phyloP scores from a whole-genome alignment of 495 filamentous ascomycete species.

The Ascodesmis nigricans region DNA sequence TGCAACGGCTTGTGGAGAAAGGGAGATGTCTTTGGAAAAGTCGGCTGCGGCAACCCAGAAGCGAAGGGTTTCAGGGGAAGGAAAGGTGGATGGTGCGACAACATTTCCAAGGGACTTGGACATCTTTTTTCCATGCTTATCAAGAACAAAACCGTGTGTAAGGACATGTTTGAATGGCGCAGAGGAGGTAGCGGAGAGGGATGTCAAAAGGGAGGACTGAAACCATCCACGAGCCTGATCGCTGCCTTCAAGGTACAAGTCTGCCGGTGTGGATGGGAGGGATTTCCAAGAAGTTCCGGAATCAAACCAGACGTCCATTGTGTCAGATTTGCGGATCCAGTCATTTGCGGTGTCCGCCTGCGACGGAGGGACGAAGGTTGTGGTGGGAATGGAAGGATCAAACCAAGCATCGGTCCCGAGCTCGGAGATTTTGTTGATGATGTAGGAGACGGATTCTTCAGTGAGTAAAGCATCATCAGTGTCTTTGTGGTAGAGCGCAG shows the following conservation, averaged over 20 bases:
- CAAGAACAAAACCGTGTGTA: conserved; percentile 88
- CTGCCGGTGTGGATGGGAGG: conserved; percentile 30
- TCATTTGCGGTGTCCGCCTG: conserved; percentile 12
- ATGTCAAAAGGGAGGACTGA: conserved; percentile 90
- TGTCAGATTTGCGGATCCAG: conserved; percentile 57
- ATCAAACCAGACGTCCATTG: conserved; percentile 99
- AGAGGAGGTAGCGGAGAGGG: conserved; percentile 33
- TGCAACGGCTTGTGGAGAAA: conserved; percentile 52
- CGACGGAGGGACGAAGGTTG: conserved; percentile 22
- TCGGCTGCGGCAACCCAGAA: conserved; percentile 82
- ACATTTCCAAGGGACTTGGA: conserved; percentile 93
- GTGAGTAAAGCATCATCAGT: conserved; percentile 50
- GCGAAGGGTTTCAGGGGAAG: conserved; percentile 47
- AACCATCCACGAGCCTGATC: conserved; percentile 99
- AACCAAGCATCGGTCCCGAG: conserved; percentile 84
- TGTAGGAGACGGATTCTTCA: conserved; percentile 58
- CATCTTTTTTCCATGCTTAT: conserved; percentile 84
- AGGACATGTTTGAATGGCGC: conserved; percentile 68
- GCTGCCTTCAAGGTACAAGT: conserved; percentile 80
- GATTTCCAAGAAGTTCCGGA: conserved; percentile 83
- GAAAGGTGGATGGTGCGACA: conserved; percentile 29
- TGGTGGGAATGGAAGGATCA: conserved; percentile 45
- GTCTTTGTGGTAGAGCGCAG: conserved; percentile 53
- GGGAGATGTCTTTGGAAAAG: conserved; percentile 66
- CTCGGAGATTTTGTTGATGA: conserved; percentile 53